Percentiles rank a stretch among this genome's conserved stretches.
Conservation (phyloP, 148 eudicot genomes). For the Camellia granthamiana region DNA sequence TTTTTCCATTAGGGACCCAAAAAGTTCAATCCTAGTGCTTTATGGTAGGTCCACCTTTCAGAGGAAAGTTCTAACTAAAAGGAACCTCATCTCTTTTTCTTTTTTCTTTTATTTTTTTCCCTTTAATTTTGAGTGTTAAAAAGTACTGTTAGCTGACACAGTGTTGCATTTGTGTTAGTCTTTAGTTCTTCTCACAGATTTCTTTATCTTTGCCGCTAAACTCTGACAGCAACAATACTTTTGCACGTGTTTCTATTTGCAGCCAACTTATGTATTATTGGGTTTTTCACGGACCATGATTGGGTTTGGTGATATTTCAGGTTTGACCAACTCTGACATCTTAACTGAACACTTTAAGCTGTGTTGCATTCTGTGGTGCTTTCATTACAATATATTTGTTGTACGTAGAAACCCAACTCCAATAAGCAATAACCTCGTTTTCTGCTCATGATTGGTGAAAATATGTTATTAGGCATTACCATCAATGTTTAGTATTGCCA, state of each 20-base stretch:
- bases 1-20: conserved; percentile 5
- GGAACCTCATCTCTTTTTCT: not conserved
- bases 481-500: not conserved
- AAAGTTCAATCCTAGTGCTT: conserved; percentile 5
- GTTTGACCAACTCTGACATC: not conserved
- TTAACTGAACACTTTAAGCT: not conserved
- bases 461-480: not conserved
- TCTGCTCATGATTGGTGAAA: not conserved
- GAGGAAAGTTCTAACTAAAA: not conserved
- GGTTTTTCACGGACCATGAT: not conserved
- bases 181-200: not conserved
- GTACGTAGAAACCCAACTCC: not conserved
- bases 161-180: not conserved
- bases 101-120: not conserved
- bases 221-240: not conserved
- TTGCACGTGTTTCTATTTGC: not conserved
- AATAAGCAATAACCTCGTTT: not conserved
- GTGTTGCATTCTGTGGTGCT: not conserved
- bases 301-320: not conserved
- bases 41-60: too few species aligned
- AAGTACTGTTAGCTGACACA: not conserved
- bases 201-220: not conserved
- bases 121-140: not conserved
- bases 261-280: not conserved
- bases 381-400: not conserved